Conservation (phyloP, 768 basidiomycete genomes). For the Lactarius tabidus region DNA sequence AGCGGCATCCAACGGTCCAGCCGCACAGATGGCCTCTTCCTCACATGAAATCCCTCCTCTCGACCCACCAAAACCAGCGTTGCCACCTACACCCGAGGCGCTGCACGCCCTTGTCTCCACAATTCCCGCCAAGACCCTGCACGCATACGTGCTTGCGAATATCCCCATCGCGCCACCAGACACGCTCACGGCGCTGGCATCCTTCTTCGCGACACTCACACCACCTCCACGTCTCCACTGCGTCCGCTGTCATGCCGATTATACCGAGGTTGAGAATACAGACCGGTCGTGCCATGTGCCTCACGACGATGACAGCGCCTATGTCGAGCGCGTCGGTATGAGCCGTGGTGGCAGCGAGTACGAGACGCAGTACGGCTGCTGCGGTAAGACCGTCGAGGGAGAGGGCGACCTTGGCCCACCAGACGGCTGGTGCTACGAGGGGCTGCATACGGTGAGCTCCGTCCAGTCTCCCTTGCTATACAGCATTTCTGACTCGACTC, state of each 20-base stretch:
- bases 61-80: slow-evolving; percentile 29
- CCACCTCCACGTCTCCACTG: slow-evolving; percentile 73
- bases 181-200: slow-evolving; percentile 44
- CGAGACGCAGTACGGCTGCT: slow-evolving; percentile 69
- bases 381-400: slow-evolving; percentile 65
- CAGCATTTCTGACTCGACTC: slow-evolving; percentile 1
- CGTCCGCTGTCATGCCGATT: slow-evolving; percentile 67
- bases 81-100: slow-evolving; percentile 31
- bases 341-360: slow-evolving; percentile 34
- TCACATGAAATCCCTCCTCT: slow-evolving; percentile 29
- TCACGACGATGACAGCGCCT: slow-evolving; percentile 78
- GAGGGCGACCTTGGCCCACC: slow-evolving; percentile 80
- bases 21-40: slow-evolving; percentile 25
- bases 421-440: slow-evolving; percentile 86
- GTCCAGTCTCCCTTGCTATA: background rate
- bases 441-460: slow-evolving; percentile 63
- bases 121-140: slow-evolving; percentile 64
- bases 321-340: slow-evolving; percentile 56
- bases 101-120: slow-evolving; percentile 51
- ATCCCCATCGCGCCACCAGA: slow-evolving; percentile 38
- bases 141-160: slow-evolving; percentile 54
- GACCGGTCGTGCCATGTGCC: slow-evolving; percentile 64
- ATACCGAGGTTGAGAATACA: slow-evolving; percentile 68
- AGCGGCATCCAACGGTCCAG: slow-evolving; percentile 27
- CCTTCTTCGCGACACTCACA: slow-evolving; percentile 57